phyloP scores from a whole-genome alignment of 2,329 filamentous ascomycete genomes.

The Endocalyx cinctus region DNA sequence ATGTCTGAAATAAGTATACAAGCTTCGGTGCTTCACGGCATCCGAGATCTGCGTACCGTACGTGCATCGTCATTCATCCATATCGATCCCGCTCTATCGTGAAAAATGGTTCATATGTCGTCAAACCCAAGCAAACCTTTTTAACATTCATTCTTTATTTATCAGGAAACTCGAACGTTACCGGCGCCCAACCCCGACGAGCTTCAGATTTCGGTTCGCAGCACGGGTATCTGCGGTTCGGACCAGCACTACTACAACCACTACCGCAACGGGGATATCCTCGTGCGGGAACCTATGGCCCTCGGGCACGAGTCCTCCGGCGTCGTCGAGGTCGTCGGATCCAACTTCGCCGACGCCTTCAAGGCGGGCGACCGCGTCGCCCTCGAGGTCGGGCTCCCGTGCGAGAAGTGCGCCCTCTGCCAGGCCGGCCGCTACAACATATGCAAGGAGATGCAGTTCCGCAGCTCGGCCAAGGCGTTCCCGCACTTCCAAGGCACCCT shows the following conservation, averaged over 20 bases:
- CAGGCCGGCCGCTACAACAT: slow-evolving; percentile 56
- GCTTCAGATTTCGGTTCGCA: slow-evolving; percentile 56
- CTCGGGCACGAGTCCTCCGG: slow-evolving; percentile 69
- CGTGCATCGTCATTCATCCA: too few relatives aligned
- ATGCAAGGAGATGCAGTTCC: slow-evolving; percentile 52
- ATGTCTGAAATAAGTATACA: too few relatives aligned
- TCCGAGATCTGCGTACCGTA: too few relatives aligned
- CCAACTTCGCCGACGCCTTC: slow-evolving; percentile 49
- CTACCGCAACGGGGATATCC: slow-evolving; percentile 61
- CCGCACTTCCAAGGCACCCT: slow-evolving; percentile 57
- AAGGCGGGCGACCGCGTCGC: slow-evolving; percentile 67
- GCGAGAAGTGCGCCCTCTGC: slow-evolving; percentile 47
- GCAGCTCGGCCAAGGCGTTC: slow-evolving; percentile 51
- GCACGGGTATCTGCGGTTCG: slow-evolving; percentile 63
- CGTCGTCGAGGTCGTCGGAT: slow-evolving; percentile 56
- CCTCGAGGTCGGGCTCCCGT: slow-evolving; percentile 53
- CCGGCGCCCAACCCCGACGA: slow-evolving; percentile 50
- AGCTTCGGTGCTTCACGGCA: too few relatives aligned
- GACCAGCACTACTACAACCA: slow-evolving; percentile 65
- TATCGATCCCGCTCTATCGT: too few relatives aligned
- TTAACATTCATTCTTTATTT: too few relatives aligned
- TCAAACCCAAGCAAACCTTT: too few relatives aligned
- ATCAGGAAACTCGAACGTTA: slow-evolving; percentile 53
- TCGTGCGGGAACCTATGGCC: slow-evolving; percentile 49
- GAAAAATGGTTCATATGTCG: too few relatives aligned